Conservation (phyloP, 495 filamentous ascomycete genomes). For the Neurospora discreta region DNA sequence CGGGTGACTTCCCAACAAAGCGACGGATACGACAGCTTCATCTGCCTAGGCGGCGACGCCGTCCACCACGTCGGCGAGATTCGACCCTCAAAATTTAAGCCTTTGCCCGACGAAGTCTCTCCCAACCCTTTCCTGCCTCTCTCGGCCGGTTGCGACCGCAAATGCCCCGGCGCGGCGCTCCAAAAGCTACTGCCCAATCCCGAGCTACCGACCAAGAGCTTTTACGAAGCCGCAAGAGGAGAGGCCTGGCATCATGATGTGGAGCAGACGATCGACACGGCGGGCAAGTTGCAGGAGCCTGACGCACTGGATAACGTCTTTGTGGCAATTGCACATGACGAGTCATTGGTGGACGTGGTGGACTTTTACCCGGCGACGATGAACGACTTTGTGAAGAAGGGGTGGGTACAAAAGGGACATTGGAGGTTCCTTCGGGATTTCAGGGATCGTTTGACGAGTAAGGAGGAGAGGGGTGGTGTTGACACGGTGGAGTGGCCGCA, state of each 20-base stretch:
- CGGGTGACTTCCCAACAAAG: slow-evolving; percentile 29
- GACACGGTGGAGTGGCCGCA: neutral
- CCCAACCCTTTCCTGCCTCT: slow-evolving; percentile 27
- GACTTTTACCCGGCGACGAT: slow-evolving; percentile 40
- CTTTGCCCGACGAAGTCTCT: slow-evolving; percentile 32
- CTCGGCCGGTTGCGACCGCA: slow-evolving; percentile 1
- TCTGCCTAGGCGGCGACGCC: slow-evolving; percentile 46
- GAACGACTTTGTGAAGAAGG: slow-evolving; percentile 41
- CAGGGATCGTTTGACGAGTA: neutral
- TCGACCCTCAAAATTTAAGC: slow-evolving; percentile 38
- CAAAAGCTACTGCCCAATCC: slow-evolving; percentile 19
- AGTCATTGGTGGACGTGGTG: slow-evolving; percentile 30
- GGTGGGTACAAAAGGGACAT: slow-evolving; percentile 34
- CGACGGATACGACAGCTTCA: slow-evolving; percentile 30
- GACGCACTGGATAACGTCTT: slow-evolving; percentile 44
- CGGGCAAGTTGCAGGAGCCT: slow-evolving; percentile 32
- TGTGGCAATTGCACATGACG: slow-evolving; percentile 44
- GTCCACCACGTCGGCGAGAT: slow-evolving; percentile 44
- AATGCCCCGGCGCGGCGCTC: slow-evolving; percentile 32
- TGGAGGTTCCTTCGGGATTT: slow-evolving; percentile 51
- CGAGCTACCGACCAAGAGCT: slow-evolving; percentile 14
- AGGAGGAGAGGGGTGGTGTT: neutral
- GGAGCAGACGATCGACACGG: slow-evolving; percentile 22
- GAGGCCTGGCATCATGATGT: slow-evolving; percentile 14
- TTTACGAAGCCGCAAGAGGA: slow-evolving; percentile 22